These are phyloP conservation scores for Venturia aucupariae DNA, from an alignment of 2,329 filamentous ascomycete species.

Conservation along the genomic window DNA sequence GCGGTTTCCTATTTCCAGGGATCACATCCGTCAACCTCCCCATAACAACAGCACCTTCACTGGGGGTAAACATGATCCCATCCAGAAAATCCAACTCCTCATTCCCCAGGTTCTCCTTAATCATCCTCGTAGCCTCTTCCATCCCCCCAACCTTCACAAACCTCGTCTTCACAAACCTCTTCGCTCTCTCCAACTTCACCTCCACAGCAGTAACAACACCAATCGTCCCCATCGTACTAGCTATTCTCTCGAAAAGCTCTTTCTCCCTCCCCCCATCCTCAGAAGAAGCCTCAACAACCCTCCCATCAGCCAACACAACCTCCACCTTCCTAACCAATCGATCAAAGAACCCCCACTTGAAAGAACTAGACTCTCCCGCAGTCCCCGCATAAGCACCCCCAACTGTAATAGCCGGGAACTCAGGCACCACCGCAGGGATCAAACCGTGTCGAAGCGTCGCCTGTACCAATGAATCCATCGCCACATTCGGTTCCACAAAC, in stretches of 20 bases:
- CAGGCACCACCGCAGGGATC: slow-evolving; percentile 59
- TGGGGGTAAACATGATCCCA: slow-evolving; percentile 39
- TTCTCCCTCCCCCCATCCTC: slow-evolving; percentile 35
- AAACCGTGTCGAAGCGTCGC: slow-evolving; percentile 48
- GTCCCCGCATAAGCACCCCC: slow-evolving; percentile 61
- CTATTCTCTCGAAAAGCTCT: slow-evolving; percentile 57
- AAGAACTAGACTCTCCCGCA: slow-evolving; percentile 59
- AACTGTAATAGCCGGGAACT: slow-evolving; percentile 63
- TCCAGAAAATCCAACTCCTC: slow-evolving; percentile 38
- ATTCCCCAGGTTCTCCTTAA: slow-evolving; percentile 28
- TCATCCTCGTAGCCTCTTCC: slow-evolving; percentile 26
- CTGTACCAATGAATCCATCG: slow-evolving; percentile 55
- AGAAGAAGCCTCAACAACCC: slow-evolving; percentile 44
- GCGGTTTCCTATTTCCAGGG: slow-evolving; percentile 19
- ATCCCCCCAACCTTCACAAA: slow-evolving; percentile 37
- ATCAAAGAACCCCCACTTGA: slow-evolving; percentile 59
- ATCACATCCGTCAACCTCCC: slow-evolving; percentile 29
- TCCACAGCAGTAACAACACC: slow-evolving; percentile 54
- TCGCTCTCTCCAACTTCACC: slow-evolving; percentile 38
- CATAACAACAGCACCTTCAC: slow-evolving; percentile 35
- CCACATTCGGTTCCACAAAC: slow-evolving; percentile 59
- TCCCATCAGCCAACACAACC: slow-evolving; percentile 54
- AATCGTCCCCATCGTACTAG: slow-evolving; percentile 56
- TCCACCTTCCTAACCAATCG: slow-evolving; percentile 53
- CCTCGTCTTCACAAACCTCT: slow-evolving; percentile 40